These are phyloP conservation scores for Pleurotus pulmonarius DNA, from an alignment of 768 basidiomycete species.

Conservation along the genomic window DNA sequence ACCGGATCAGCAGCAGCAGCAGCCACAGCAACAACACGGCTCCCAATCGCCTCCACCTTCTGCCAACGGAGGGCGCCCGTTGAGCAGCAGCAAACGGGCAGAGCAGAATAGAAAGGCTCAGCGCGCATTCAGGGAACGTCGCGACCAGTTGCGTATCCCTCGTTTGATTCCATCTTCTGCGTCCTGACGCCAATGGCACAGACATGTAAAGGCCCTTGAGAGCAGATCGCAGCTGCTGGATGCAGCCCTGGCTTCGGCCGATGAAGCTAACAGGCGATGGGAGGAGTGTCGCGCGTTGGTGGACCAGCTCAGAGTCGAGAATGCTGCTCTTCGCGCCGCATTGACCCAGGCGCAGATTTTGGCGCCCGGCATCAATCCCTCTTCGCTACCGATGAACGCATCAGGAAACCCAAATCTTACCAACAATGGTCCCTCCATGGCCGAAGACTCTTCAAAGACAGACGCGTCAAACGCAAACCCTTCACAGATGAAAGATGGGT, in stretches of 20 bases:
- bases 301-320: slow-evolving; percentile 85
- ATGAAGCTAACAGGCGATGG: slow-evolving; percentile 87
- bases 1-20: slow-evolving; percentile 19
- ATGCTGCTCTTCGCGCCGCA: slow-evolving; percentile 70
- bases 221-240: slow-evolving; percentile 83
- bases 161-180: slow-evolving; percentile 5
- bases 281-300: slow-evolving; percentile 87
- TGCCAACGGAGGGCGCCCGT: slow-evolving; percentile 41
- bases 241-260: slow-evolving; percentile 80
- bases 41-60: slow-evolving; percentile 24
- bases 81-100: slow-evolving; percentile 82
- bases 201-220: slow-evolving; percentile 85
- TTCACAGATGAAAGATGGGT: no score
- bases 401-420: neutral
- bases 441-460: no score
- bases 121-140: slow-evolving; percentile 83
- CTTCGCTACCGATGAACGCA: neutral
- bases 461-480: no score
- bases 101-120: slow-evolving; percentile 96
- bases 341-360: slow-evolving; percentile 48
- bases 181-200: slow-evolving; percentile 24
- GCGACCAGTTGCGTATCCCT: slow-evolving; percentile 70
- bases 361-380: slow-evolving; percentile 12
- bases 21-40: slow-evolving; percentile 19
- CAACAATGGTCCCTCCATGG: no score